Evolutionary conservation across 2,329 filamentous ascomycete species (phyloP).

Genomic region (Calonectria henricotiae): DNA sequence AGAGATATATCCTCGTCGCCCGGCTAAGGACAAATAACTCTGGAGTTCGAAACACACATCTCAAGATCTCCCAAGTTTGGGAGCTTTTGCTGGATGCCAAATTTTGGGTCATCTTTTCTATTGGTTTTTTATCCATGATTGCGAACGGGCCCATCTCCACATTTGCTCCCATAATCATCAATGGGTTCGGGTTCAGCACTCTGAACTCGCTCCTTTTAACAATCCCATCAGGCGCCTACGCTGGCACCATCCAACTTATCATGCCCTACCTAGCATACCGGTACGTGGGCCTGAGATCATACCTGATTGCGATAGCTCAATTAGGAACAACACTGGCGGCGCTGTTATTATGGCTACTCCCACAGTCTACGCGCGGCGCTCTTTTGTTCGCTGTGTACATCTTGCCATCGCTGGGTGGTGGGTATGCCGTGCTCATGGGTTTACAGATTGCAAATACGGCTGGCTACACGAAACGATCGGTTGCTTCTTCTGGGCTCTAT

Average conservation of each 20-base stretch:
- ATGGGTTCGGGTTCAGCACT: slow-evolving; percentile 62
- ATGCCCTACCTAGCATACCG: slow-evolving; percentile 61
- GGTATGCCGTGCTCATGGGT: slow-evolving; percentile 65
- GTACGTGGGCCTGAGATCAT: slow-evolving; percentile 56
- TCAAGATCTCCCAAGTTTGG: slow-evolving; percentile 62
- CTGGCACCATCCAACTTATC: slow-evolving; percentile 59
- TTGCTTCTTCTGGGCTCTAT: slow-evolving; percentile 66
- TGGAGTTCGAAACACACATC: slow-evolving; percentile 61
- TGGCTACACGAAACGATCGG: slow-evolving; percentile 68
- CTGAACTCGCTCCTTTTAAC: slow-evolving; percentile 62
- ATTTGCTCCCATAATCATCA: slow-evolving; percentile 64
- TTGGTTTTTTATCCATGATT: slow-evolving; percentile 59
- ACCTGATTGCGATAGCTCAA: slow-evolving; percentile 61
- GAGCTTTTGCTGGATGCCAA: slow-evolving; percentile 57
- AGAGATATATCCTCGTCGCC: slow-evolving; percentile 53
- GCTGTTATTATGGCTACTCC: slow-evolving; percentile 44
- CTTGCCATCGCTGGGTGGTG: slow-evolving; percentile 62
- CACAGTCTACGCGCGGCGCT: slow-evolving; percentile 54
- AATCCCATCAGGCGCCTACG: slow-evolving; percentile 57
- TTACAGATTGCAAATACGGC: slow-evolving; percentile 66
- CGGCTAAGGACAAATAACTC: slow-evolving; percentile 57
- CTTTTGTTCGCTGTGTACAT: slow-evolving; percentile 68
- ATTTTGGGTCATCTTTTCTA: slow-evolving; percentile 61
- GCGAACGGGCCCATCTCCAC: slow-evolving; percentile 64
- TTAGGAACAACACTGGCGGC: slow-evolving; percentile 59